Evolutionary conservation across 75 land plant species (phyloP).

Genomic region (Selaginella tamariscina): DNA sequence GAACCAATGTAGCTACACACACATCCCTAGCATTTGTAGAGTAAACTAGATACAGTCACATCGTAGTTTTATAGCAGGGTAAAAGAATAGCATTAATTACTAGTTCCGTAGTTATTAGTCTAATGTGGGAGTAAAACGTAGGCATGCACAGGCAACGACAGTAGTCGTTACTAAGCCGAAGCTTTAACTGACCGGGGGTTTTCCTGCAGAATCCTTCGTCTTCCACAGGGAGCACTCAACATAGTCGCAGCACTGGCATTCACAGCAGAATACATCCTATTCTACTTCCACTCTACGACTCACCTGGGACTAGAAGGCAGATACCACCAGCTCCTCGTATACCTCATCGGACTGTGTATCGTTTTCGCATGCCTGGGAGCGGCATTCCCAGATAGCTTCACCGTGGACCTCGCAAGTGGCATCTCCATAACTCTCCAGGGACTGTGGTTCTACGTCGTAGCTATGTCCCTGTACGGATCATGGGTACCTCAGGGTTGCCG

Average conservation of each 20-base stretch:
- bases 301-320: conserved; percentile 89
- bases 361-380: conserved; percentile 43
- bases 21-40: too few species aligned
- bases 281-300: conserved; percentile 82
- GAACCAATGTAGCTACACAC: too few species aligned
- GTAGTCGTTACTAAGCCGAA: background rate
- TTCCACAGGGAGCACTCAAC: conserved; percentile 62
- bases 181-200: background rate
- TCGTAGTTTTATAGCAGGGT: too few species aligned
- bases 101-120: too few species aligned
- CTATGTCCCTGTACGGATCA: conserved; percentile 80
- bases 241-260: conserved; percentile 72
- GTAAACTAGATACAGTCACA: too few species aligned
- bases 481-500: conserved; percentile 78
- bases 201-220: conserved; percentile 43
- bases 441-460: conserved; percentile 89
- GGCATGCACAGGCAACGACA: too few species aligned
- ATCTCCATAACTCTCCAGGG: conserved; percentile 75
- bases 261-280: conserved; percentile 64
- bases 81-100: too few species aligned
- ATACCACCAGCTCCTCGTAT: conserved; percentile 72
- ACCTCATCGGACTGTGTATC: conserved; percentile 64
- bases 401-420: conserved; percentile 51
- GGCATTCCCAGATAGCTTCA: conserved; percentile 54
- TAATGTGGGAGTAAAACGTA: too few species aligned